Percentiles rank a stretch among this genome's conserved stretches.
Evolutionary conservation across 345 rosid genomes (phyloP).

Genomic region (Raphanus sativus): DNA sequence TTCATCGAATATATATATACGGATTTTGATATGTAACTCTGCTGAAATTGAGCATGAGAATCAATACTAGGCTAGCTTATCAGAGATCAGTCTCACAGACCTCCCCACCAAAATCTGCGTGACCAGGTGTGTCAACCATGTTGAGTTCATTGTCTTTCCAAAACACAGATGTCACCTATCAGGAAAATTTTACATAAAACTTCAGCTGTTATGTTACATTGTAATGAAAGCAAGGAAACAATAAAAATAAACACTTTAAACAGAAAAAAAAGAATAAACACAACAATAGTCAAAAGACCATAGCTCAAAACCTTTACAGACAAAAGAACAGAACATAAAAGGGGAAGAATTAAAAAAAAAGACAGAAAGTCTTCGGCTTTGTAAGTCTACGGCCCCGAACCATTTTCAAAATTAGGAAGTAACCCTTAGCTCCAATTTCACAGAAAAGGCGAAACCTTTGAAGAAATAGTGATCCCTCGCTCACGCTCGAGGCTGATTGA

Average conservation of each 20-base stretch:
- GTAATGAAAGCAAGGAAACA: neutral
- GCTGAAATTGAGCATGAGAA: neutral
- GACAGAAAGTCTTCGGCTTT: constrained; percentile 5
- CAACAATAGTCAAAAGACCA: neutral
- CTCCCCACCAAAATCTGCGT: constrained; percentile 99
- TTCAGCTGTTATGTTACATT: neutral
- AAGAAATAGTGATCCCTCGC: constrained; percentile 93
- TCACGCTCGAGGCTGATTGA: constrained; percentile 96
- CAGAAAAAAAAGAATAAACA: neutral
- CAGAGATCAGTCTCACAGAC: constrained; percentile 44
- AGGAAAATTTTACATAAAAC: neutral
- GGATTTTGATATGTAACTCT: neutral
- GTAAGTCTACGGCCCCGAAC: neutral
- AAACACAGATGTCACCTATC: constrained; percentile 75
- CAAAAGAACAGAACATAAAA: neutral
- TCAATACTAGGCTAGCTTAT: neutral
- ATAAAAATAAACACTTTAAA: neutral
- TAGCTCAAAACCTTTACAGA: neutral
- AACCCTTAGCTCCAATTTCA: neutral
- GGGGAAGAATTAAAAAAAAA: neutral
- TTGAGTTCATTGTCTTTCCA: constrained; percentile 93
- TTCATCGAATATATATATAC: no score
- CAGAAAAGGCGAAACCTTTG: constrained; percentile 53
- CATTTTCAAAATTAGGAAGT: neutral
- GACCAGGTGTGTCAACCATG: constrained; percentile 99